Percentiles rank a stretch among this genome's conserved stretches.
Conservation (phyloP, 768 basidiomycete genomes). For the Neoboletus magnificus region DNA sequence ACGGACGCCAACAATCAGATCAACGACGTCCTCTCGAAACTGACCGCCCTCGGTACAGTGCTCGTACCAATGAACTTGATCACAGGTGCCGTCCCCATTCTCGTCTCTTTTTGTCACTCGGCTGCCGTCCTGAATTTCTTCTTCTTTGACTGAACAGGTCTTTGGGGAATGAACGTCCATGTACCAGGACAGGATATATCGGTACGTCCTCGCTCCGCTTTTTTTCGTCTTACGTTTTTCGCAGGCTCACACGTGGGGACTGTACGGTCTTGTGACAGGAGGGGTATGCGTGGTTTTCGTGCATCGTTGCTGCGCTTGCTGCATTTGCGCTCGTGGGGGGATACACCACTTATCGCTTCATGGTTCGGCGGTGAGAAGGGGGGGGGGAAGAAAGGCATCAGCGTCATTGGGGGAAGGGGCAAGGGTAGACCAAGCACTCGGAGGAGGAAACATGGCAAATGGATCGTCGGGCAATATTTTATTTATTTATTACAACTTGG, state of each 20-base stretch:
- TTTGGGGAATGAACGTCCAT: slow-evolving; percentile 99
- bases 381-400: too few relatives aligned
- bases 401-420: too few relatives aligned
- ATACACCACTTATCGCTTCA: slow-evolving; percentile 74
- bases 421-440: too few relatives aligned
- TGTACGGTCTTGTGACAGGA: slow-evolving; percentile 9
- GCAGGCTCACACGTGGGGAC: background rate
- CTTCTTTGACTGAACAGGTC: slow-evolving; percentile 42
- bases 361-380: slow-evolving; percentile 43
- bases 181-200: slow-evolving; percentile 79
- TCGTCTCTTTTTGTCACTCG: background rate
- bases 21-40: slow-evolving; percentile 95
- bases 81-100: slow-evolving; percentile 54
- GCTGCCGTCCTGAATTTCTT: background rate
- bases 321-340: slow-evolving; percentile 82
- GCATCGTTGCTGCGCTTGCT: slow-evolving; percentile 77
- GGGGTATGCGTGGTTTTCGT: slow-evolving; percentile 79
- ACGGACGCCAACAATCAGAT: slow-evolving; percentile 99
- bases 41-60: slow-evolving; percentile 96
- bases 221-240: background rate
- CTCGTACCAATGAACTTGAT: slow-evolving; percentile 97
- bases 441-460: background rate
- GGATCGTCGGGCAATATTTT: background rate
- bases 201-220: slow-evolving; percentile 25
- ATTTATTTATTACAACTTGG: too few relatives aligned